Evolutionary conservation across 768 basidiomycete species (phyloP).

Genomic region (Cystofilobasidium ferigula): DNA sequence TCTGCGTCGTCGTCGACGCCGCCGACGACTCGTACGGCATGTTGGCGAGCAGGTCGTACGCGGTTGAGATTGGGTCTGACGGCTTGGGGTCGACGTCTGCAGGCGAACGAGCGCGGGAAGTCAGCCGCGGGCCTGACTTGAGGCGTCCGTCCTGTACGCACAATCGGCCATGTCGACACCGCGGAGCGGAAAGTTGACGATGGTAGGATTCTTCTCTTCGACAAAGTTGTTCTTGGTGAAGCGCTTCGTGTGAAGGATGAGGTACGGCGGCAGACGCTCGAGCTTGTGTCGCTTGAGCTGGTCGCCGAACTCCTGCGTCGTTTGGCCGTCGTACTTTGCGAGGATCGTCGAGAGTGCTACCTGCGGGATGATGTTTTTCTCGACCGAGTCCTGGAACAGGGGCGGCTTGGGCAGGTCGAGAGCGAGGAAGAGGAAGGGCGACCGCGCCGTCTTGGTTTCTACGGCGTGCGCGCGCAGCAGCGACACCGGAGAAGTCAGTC

Average conservation of each 20-base stretch:
- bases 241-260: conserved; percentile 88
- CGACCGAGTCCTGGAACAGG: conserved; percentile 85
- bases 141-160: too few relatives aligned
- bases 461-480: background rate
- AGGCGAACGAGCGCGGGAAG: background rate
- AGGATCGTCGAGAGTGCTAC: conserved; percentile 80
- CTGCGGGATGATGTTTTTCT: conserved; percentile 99
- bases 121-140: background rate
- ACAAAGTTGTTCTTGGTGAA: conserved; percentile 95
- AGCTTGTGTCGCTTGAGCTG: conserved; percentile 76
- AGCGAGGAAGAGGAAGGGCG: conserved; percentile 91
- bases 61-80: conserved; percentile 48
- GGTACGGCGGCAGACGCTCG: conserved; percentile 75
- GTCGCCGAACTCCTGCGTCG: conserved; percentile 84
- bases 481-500: background rate
- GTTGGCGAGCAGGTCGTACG: conserved; percentile 92
- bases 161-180: conserved; percentile 88
- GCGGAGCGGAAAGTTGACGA: conserved; percentile 89
- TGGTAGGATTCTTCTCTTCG: conserved; percentile 97
- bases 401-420: conserved; percentile 96
- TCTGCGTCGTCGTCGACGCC: conserved; percentile 71
- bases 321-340: conserved; percentile 84
- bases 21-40: conserved; percentile 80
- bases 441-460: conserved; percentile 70
- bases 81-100: conserved; percentile 59